Conservation (phyloP, 441 rosid genomes). For the Populus trichocarpa region DNA sequence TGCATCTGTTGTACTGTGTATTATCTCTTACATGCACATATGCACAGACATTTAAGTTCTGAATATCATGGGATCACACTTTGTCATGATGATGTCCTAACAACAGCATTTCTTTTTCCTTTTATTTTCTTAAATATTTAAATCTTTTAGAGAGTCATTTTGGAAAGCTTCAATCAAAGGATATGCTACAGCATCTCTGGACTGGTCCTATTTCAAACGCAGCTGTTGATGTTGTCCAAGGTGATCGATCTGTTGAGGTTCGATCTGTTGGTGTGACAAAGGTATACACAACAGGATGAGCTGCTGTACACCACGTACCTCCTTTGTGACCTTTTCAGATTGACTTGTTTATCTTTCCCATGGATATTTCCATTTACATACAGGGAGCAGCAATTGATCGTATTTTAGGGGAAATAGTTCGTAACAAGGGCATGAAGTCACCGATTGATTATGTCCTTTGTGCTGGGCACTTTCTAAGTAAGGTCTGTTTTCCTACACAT, state of each 20-base stretch:
- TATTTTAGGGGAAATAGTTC: constrained; percentile 72
- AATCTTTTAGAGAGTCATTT: constrained; percentile 54
- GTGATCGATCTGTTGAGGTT: constrained; percentile 74
- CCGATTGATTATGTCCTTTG: constrained; percentile 82
- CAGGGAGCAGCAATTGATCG: constrained; percentile 87
- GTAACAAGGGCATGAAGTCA: constrained; percentile 51
- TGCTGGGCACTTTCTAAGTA: constrained; percentile 59
- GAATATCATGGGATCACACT: background rate
- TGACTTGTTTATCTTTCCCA: constrained; percentile 1
- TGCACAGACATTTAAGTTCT: too few relatives aligned
- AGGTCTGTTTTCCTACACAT: constrained; percentile 35
- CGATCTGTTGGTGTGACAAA: constrained; percentile 80
- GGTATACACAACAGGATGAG: constrained; percentile 25
- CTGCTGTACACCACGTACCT: background rate
- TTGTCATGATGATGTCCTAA: background rate
- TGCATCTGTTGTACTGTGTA: background rate
- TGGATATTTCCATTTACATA: constrained; percentile 3
- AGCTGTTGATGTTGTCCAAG: constrained; percentile 76
- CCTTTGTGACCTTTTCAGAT: background rate
- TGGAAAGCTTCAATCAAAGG: constrained; percentile 84
- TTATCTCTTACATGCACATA: background rate
- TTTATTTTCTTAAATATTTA: background rate
- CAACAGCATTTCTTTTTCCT: background rate
- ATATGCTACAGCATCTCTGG: constrained; percentile 85
- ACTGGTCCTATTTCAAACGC: constrained; percentile 88